Evolutionary conservation across 1,139 yeast genomes (phyloP).

Genomic region (Ogataea hybrid): DNA sequence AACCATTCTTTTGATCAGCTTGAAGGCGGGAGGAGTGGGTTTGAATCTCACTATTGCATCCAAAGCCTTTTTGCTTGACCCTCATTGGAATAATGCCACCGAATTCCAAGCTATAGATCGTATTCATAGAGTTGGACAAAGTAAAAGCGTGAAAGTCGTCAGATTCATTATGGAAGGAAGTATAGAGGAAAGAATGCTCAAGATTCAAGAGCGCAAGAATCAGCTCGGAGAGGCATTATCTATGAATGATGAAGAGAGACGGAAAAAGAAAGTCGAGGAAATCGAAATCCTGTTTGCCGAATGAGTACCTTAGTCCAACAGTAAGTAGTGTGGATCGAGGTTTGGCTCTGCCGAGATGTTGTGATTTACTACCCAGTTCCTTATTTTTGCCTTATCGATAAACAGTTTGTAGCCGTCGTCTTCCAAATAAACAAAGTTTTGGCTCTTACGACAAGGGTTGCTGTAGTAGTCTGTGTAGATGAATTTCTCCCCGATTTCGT

Average conservation of each 20-base stretch:
- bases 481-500: constrained; percentile 26
- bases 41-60: constrained; percentile 85
- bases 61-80: constrained; percentile 90
- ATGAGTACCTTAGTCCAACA: constrained; percentile 20
- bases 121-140: constrained; percentile 89
- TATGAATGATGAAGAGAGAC: constrained; percentile 69
- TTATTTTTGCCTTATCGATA: constrained; percentile 25
- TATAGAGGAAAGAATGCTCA: constrained; percentile 88
- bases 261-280: constrained; percentile 76
- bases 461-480: constrained; percentile 29
- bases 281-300: constrained; percentile 69
- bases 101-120: constrained; percentile 96
- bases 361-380: constrained; percentile 29
- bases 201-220: constrained; percentile 82
- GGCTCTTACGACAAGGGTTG: constrained; percentile 18
- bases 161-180: constrained; percentile 81
- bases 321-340: constrained; percentile 20
- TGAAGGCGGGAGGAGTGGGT: constrained; percentile 97
- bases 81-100: constrained; percentile 97
- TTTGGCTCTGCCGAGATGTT: constrained; percentile 16
- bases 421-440: constrained; percentile 20
- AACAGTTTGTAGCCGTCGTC: constrained; percentile 24
- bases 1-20: constrained; percentile 64
- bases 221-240: constrained; percentile 86
- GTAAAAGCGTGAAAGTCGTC: constrained; percentile 65